A percentile compares a stretch with the other conserved stretches of the same genome.
These are phyloP conservation scores for Fusarium lyarnte DNA, from an alignment of 2,329 filamentous ascomycete species.

Conservation along the genomic window DNA sequence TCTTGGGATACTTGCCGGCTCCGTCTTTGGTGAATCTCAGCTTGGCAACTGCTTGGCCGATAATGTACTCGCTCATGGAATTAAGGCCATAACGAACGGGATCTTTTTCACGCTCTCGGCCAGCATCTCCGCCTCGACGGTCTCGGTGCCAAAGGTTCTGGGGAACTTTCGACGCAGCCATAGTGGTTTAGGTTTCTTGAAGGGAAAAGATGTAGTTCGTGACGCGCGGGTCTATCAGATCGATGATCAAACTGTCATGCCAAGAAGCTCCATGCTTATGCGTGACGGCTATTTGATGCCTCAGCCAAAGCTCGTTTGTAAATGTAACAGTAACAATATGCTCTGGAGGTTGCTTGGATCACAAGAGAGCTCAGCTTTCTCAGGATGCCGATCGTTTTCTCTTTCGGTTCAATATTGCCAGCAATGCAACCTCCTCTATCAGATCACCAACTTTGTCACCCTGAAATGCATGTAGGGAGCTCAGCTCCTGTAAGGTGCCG, in stretches of 20 bases:
- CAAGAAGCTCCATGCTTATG: not conserved
- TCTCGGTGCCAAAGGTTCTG: not conserved
- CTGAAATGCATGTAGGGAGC: not conserved
- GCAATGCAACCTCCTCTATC: not conserved
- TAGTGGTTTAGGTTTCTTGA: not conserved
- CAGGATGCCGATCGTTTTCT: not conserved
- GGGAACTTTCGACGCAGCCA: not conserved
- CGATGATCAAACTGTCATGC: not conserved
- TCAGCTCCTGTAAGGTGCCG: not conserved
- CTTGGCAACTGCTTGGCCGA: not conserved
- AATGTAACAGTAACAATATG: not conserved
- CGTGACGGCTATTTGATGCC: not conserved
- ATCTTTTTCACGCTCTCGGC: not conserved
- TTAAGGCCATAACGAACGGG: not conserved
- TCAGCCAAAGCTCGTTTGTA: no score
- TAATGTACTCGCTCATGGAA: not conserved
- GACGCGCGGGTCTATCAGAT: not conserved
- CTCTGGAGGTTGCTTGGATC: not conserved
- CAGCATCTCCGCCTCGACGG: not conserved
- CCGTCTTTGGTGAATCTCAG: not conserved
- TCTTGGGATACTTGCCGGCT: not conserved
- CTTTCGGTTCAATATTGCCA: not conserved
- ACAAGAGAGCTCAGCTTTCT: not conserved
- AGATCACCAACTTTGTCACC: not conserved
- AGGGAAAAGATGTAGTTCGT: no score